Percentiles rank a stretch among this genome's conserved stretches.
phyloP scores from a whole-genome alignment of 2,329 filamentous ascomycete species.

The Zasmidium citrigriseum region DNA sequence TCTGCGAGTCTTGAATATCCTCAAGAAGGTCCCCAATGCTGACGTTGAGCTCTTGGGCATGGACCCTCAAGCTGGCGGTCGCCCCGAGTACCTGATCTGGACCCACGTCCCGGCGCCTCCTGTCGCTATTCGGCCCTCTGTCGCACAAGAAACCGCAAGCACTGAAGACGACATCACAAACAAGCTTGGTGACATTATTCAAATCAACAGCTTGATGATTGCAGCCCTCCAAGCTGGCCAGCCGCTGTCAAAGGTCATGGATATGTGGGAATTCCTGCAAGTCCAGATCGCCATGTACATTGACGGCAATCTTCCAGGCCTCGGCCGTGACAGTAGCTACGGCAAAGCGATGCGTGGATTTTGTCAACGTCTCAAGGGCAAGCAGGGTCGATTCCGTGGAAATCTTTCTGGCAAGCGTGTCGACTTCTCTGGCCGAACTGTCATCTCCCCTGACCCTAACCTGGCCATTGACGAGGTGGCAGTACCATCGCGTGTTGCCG shows the following conservation, averaged over 20 bases:
- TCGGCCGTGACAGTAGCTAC: slow-evolving; percentile 78
- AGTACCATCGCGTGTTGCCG: slow-evolving; percentile 87
- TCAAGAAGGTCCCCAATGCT: slow-evolving; percentile 78
- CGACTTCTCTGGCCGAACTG: slow-evolving; percentile 94
- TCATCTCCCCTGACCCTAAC: slow-evolving; percentile 97
- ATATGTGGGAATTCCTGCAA: slow-evolving; percentile 97
- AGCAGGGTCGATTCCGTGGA: slow-evolving; percentile 94
- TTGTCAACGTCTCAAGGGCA: slow-evolving; percentile 93
- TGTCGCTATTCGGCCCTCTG: slow-evolving; percentile 89
- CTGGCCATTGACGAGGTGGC: slow-evolving; percentile 91
- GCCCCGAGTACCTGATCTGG: slow-evolving; percentile 97
- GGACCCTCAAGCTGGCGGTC: slow-evolving; percentile 73
- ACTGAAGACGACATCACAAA: slow-evolving; percentile 97
- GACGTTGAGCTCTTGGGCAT: slow-evolving; percentile 93
- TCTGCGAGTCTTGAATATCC: slow-evolving; percentile 82
- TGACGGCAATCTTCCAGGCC: slow-evolving; percentile 90
- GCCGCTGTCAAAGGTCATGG: slow-evolving; percentile 86
- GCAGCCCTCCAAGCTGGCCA: slow-evolving; percentile 81
- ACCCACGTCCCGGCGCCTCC: slow-evolving; percentile 92
- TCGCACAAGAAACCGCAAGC: slow-evolving; percentile 87
- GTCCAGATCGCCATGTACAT: slow-evolving; percentile 97
- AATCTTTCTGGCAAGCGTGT: slow-evolving; percentile 98
- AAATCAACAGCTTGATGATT: slow-evolving; percentile 84
- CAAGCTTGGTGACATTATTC: slow-evolving; percentile 94
- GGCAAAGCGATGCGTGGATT: slow-evolving; percentile 91